phyloP scores from a whole-genome alignment of 2,329 filamentous ascomycete species.

The Torrubiellomyces zombiae region DNA sequence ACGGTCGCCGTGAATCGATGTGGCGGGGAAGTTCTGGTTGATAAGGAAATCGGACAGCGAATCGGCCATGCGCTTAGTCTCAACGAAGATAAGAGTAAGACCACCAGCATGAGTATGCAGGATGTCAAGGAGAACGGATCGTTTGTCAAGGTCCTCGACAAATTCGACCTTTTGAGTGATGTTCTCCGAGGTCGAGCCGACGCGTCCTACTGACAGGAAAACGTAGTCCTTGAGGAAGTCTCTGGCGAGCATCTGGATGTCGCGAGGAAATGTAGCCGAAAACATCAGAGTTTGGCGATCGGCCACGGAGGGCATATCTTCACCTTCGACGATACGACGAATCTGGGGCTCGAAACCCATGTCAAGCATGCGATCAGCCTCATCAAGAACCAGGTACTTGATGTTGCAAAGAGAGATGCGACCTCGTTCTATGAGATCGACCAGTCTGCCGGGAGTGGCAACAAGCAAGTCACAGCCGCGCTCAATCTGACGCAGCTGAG shows the following conservation, averaged over 20 bases:
- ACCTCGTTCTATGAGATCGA: conserved; percentile 95
- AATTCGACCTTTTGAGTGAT: conserved; percentile 99
- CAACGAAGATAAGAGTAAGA: conserved; percentile 92
- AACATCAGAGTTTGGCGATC: conserved; percentile 98
- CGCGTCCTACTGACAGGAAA: conserved; percentile 95
- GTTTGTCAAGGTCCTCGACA: conserved; percentile 92
- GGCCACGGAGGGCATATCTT: conserved; percentile 82
- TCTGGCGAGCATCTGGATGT: conserved; percentile 97
- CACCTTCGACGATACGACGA: conserved; percentile 91
- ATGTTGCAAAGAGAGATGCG: conserved; percentile 96
- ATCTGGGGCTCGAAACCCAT: conserved; percentile 99
- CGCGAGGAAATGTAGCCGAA: conserved; percentile 95
- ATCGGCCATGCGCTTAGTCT: conserved; percentile 99
- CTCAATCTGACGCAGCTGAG: conserved; percentile 95
- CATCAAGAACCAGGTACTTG: conserved; percentile 96
- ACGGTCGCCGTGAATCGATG: conserved; percentile 95
- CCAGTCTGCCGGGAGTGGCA: conserved; percentile 89
- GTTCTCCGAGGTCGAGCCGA: conserved; percentile 99
- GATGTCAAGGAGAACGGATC: conserved; percentile 91
- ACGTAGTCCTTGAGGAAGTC: conserved; percentile 99
- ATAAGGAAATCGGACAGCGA: conserved; percentile 95
- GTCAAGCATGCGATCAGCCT: conserved; percentile 99
- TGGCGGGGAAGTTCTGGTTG: conserved; percentile 96
- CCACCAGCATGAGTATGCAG: conserved; percentile 84
- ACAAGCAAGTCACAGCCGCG: conserved; percentile 92